Conservation (phyloP, 1,139 yeast species). For the Saccharomycopsis hybrid region DNA sequence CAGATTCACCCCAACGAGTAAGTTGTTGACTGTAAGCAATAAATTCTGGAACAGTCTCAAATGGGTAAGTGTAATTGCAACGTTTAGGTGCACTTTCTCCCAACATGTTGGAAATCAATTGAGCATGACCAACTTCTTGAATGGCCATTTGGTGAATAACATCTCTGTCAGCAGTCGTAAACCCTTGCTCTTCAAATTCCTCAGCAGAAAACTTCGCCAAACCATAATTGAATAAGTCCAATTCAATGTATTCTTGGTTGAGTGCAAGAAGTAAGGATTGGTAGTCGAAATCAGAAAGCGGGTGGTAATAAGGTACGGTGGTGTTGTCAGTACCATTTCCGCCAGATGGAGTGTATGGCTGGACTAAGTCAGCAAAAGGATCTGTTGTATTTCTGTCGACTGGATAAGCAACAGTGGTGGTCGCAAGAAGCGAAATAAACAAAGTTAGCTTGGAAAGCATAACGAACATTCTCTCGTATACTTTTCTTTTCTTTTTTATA, state of each 20-base stretch:
- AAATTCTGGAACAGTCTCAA: not conserved
- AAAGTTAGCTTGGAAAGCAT: no score
- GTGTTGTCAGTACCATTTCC: not conserved
- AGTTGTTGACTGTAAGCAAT: not conserved
- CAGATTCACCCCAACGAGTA: not conserved
- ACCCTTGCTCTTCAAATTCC: not conserved
- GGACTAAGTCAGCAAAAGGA: not conserved
- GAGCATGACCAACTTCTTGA: slow-evolving; percentile 1
- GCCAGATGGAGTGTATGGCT: slow-evolving; percentile 1
- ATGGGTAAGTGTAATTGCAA: slow-evolving; percentile 1
- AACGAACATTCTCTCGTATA: no score
- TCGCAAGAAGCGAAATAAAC: no score
- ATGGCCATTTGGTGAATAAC: not conserved
- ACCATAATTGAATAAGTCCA: slow-evolving; percentile 1
- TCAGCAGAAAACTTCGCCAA: not conserved
- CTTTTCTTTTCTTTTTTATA: no score
- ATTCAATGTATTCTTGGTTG: slow-evolving; percentile 1
- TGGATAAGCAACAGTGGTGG: no score
- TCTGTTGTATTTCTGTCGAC: not conserved
- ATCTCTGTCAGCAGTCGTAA: not conserved
- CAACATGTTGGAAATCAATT: slow-evolving; percentile 1
- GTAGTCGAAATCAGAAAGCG: not conserved
- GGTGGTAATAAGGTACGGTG: not conserved
- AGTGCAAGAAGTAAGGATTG: not conserved
- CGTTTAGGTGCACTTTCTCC: slow-evolving; percentile 1